A percentile compares a stretch with the other conserved stretches of the same genome.
Conservation (phyloP, 192 early-diverging fungal genomes). For the Backusella liffmaniae region DNA sequence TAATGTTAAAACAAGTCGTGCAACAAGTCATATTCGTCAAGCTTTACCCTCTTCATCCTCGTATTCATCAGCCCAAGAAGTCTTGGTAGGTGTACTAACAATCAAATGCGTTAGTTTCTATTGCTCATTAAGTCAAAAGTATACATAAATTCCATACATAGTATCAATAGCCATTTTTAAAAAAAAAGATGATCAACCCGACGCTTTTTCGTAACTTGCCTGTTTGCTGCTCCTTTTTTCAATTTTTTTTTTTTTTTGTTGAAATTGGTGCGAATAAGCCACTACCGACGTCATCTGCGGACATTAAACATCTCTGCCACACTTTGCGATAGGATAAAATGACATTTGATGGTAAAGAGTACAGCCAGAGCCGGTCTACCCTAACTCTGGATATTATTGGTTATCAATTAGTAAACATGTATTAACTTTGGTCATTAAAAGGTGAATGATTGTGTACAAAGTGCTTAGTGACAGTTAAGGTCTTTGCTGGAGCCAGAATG, state of each 20-base stretch:
- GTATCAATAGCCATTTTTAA: slow-evolving; percentile 6
- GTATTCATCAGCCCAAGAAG: slow-evolving; percentile 77
- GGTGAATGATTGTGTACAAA: no score
- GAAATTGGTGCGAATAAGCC: background rate
- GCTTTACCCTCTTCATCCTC: slow-evolving; percentile 56
- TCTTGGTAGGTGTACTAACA: slow-evolving; percentile 39
- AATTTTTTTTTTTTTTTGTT: background rate
- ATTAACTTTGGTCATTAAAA: no score
- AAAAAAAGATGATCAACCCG: background rate
- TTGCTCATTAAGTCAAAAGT: background rate
- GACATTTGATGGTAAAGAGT: no score
- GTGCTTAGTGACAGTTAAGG: no score
- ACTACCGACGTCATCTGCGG: background rate
- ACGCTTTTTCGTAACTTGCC: background rate
- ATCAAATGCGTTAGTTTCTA: background rate
- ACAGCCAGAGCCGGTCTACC: no score
- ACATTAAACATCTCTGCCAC: background rate
- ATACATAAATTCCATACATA: background rate
- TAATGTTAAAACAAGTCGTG: background rate
- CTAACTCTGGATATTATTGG: no score
- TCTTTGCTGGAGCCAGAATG: no score
- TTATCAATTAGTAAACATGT: no score
- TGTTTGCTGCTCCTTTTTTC: background rate
- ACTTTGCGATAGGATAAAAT: no score
- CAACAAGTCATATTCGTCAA: background rate